Base-by-base conservation (phyloP, 768 basidiomycete species). In the Paxillus rubicundulus region DNA sequence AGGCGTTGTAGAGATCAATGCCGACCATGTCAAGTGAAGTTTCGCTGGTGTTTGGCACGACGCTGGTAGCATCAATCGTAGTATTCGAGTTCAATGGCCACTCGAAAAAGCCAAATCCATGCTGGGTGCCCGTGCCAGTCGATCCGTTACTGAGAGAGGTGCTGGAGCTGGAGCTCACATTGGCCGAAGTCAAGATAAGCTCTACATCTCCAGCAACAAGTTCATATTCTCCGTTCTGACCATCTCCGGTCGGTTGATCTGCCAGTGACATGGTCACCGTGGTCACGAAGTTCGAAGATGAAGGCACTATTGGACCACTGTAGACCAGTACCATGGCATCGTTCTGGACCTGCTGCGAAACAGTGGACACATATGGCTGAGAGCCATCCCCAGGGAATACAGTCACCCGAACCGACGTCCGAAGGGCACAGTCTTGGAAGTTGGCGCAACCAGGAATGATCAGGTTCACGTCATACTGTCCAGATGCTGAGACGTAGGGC, bases 401-500 rank as follows among this genome's bases (percentile, higher is more conserved):
- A 2, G 85, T 85, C 49, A 97, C 80, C 54, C 85, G 77, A 39
- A 98, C 94, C 5, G 81, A 81, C 0, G 95, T 97, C 14, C 97
- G 85, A 21, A 75, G 69, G 14, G 70, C 75, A 64, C 97, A 99
- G 62, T 96, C 89, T 55, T 86, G 82, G 62, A 93, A 81, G 51
- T 83, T 71, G 3, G 75, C 72, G 70, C 97, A 99, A 12, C 95
- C 95, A 0, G 97, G 97, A 14, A 96, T 79, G 40, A 90, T 77
- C 38, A 98, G 65, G 69, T 86, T 89, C 57, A 98, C 76, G 38
- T 86, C 81, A 70, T 99, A 99, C 53, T 82, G 73, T 30, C 94
- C 97, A 3, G 89, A 79, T 9, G 90, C 87, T 0, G 91, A 91
- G n/a, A 98, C 86, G 61, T 92, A 93, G 0, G 95, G 95, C 69